Evolutionary conservation across 305 asterid species (phyloP), one percentile per base, ranked within the genome.

Genomic region (Fraxinus baroniana): DNA sequence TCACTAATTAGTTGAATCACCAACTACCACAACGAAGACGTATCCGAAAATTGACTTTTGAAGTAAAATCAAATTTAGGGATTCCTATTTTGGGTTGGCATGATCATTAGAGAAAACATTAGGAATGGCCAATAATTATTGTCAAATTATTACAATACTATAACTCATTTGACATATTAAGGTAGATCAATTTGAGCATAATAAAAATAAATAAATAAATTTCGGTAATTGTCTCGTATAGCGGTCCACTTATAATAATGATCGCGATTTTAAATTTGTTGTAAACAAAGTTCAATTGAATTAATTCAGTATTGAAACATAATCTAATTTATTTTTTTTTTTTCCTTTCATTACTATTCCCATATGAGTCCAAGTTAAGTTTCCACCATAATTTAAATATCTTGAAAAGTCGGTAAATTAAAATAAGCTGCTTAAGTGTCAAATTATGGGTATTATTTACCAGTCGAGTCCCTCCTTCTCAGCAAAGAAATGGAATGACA

Each of bases 401-500:
- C 49, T 68, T 79, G 49, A 9, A 70, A 80, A 66, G 28, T 30
- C 17, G 66, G 77, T 22, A 79, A 79, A 35, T 12, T 12, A 22
- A 20, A 17, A 15, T 28, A 36, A 39, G 81, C 32, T 10, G 39
- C 6, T 26, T 22, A 64, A 26, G 73, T 24, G 73, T 64, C 73
- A 64, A 64, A 3, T 24, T 22, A 3, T 64, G 73, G 35, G 7
- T 28, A 68, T 28, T 68, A 68, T 26, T 68, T 28, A 10, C 18
- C 36, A 9, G 35, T 28, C 74, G 68, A 24, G n/a, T 28, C 74
- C 74, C 81, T 76, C 79, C 86, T 85, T 82, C 77, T 77, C 84
- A 82, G 77, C 82, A 79, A 85, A 85, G 88, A 49, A 85, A 86
- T 84, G 24, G 57, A 83, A 62, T 78, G 55, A 52, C 12, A 10